Evolutionary conservation across 2,329 filamentous ascomycete genomes (phyloP), one percentile per base, ranked within the genome.

Genomic region (Mycosphaerelloides madeirae): DNA sequence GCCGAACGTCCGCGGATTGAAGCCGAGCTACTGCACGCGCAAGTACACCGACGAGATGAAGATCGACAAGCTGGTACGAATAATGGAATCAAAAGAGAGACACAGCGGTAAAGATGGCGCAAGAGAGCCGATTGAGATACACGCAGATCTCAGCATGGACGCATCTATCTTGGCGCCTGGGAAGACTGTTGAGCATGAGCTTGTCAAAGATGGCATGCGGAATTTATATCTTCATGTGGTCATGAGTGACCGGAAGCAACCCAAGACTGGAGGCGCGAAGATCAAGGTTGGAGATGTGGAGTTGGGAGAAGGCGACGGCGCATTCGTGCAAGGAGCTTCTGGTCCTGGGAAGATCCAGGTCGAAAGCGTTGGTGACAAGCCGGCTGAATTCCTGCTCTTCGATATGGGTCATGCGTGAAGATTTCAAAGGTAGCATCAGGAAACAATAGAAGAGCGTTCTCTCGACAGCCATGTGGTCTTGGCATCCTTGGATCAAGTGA

Each of bases 131-230:
- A 94, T 95, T 52, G 85, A 87, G 6, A 83, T 94, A 43, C 85
- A 94, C 62, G 84, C 87, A 9, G 87, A 95, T 68, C 77, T 94
- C 39, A 81, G 84, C 48, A 93, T 94, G 86, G 81, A 79, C 29
- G 87, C 87, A 0, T 83, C 81, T 6, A 80, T 94, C 44, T 78
- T 94, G 43, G 75, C 73, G 6, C 81, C 85, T 0, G 75, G 76
- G 20, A 74, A 74, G 59, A 75, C 68, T 32, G 90, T 91, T 47
- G 76, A 78, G 56, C 93, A 89, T 78, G 79, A 74, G 7, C 70
- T 91, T 15, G 88, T 89, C 9, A 81, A 67, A 3, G 66, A 80
- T 58, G 76, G 81, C 2, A 69, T 72, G 44, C 66, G 80, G 59
- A 90, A 93, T 69, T 78, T 94, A 2, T 95, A 83, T 64, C 68